Evolutionary conservation across 2,329 filamentous ascomycete species (phyloP), one percentile per base, ranked within the genome.

Genomic region (Talaromyces sp.): DNA sequence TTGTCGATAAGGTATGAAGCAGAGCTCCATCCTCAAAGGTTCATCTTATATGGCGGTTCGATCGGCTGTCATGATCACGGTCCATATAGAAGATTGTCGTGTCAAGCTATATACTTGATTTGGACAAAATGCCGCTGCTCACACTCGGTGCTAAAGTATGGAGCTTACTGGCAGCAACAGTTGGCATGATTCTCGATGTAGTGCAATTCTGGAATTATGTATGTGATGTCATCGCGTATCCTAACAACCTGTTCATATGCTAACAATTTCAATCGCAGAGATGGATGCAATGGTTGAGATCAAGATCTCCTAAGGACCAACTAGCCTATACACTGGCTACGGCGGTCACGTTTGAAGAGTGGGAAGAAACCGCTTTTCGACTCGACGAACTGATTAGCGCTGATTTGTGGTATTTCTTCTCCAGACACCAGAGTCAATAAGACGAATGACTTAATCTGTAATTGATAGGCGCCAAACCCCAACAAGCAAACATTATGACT

Each of bases 361-460:
- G 92, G 92, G 88, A 93, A 72, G 87, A 88, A 67, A 87, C 89
- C n/a, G 91, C 92, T 1, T 84, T 90, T 66, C 85, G 90, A 70
- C 83, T 96, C n/a, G 93, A 96, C 75, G 88, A 89, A 69, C 80
- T 91, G 18, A 82, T 92, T n/a, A 88, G 88, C 46, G 86, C 92
- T 68, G 91, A 96, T 76, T 76, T 92, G 65, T 96, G 91, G 91
- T 90, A 79, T 63, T 3, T 76, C 18, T 37, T 35, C 16, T 9
- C n/a, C 48, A 33, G n/a, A 23, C 50, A 35, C 18, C 18, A 35
- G 9, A 35, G 50, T 35, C 18, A 35, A 9, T 4, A 54, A 1
- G 37, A 7, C 31, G 28, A 14, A 21, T 54, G 9, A 54, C 50
- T 35, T 11, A 14, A 11, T 37, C 18, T 54, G 28, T 11, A 3